A percentile compares a stretch with the other conserved stretches of the same genome.
Evolutionary conservation across 2,329 filamentous ascomycete genomes (phyloP).

Genomic region (Trichoderma afroharzianum): DNA sequence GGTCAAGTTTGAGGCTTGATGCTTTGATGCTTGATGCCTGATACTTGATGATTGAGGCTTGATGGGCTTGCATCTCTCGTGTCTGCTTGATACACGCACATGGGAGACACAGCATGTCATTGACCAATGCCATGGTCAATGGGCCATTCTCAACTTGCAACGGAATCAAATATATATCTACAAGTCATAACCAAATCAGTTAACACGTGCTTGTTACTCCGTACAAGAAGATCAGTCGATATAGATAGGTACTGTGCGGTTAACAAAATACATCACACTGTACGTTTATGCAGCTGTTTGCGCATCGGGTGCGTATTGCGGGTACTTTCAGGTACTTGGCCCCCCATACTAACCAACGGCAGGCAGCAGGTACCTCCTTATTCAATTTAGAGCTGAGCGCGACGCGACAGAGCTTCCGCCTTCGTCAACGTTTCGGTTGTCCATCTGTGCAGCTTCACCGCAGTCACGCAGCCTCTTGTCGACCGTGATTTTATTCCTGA

Average conservation of each 20-base stretch:
- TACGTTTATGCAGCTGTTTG: not conserved
- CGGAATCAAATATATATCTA: no score
- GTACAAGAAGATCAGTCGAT: not conserved
- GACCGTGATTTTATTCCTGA: no score
- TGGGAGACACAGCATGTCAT: no score
- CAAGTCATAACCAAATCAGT: no score
- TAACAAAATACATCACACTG: not conserved
- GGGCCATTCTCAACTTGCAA: no score
- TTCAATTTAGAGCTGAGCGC: not conserved
- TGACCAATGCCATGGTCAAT: no score
- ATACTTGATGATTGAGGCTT: not conserved
- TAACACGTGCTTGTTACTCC: no score
- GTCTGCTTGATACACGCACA: no score
- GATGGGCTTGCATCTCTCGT: not conserved
- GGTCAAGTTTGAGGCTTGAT: conserved; percentile 19
- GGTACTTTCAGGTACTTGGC: not conserved
- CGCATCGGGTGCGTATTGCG: not conserved
- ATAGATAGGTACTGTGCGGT: not conserved
- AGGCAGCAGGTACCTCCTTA: not conserved
- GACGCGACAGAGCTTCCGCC: not conserved
- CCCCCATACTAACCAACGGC: not conserved
- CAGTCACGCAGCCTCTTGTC: not conserved
- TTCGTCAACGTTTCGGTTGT: not conserved
- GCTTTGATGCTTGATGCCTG: not conserved
- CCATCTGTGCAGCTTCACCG: not conserved